Evolutionary conservation across 2,329 filamentous ascomycete genomes (phyloP), one percentile per base, ranked within the genome.

Genomic region (Fusarium marasasianum): DNA sequence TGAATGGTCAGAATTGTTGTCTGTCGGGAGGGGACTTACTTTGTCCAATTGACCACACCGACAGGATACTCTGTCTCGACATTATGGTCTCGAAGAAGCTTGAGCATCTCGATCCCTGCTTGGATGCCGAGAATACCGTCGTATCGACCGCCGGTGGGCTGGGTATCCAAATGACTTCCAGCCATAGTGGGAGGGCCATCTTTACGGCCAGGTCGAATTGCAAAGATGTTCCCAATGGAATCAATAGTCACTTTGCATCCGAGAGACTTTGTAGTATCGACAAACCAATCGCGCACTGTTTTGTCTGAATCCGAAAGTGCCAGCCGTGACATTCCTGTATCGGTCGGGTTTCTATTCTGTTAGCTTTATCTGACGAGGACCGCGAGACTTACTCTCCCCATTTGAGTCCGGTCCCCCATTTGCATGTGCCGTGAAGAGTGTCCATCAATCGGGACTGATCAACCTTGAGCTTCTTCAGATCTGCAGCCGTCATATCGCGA

Each of bases 211-310:
- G 90, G 88, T 6, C 91, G 87, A 8, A 94, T 86, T 2, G 93
- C 92, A 79, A 96, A 96, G 69, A 92, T 93, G 75, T 96, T 96
- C 26, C 93, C 93, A 89, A 96, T 95, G 33, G 89, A 85, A 79
- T 96, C 94, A 3, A 94, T 82, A 0, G 87, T 91, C 13, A 93
- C 86, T 7, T 86, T 85, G 80, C 93, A 96, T 15, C 91, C 92
- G 0, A 95, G 83, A 1, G 83, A 84, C 76, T 89, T 82, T 3
- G 89, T 90, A 0, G 90, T 91, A 24, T 90, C 80, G 1, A 91
- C 87, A 72, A 96, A 95, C 93, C 93, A 96, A 80, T 93, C 90
- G 44, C 94, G 89, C 18, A 88, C 93, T 76, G 88, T 82, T 78
- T 91, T 93, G 79, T 96, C 94, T 5, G 90, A 85, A 75, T 95